Evolutionary conservation across 202 grass and related monocot species (phyloP), one percentile per base, ranked within the genome.

Genomic region (Saccharum hybrid): DNA sequence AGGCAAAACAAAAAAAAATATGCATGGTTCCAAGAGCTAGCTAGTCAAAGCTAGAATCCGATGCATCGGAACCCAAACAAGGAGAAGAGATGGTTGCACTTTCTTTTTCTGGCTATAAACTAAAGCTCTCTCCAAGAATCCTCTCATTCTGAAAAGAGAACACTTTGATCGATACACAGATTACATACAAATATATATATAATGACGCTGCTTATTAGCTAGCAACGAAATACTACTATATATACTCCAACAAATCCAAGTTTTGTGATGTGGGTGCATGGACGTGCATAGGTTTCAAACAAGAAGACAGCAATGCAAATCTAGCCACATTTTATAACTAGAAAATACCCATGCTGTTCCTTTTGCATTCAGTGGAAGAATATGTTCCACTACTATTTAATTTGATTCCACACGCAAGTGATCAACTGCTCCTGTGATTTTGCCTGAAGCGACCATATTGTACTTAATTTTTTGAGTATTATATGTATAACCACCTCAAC

Each of bases 361-460:
- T 79, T 82, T 87, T 79, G 28, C 64, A 30, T 86, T 83, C 69
- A 86, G 84, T 79, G 84, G 88, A 79, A 70, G 88, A 86, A 86
- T 83, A 21, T 86, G 74, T 86, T 83, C 79, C 74, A 31, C 49
- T 68, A 78, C 68, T 61, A 16, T 38, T 41, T 42, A 66, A 81
- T 81, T 42, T 60, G 78, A 71, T 81, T 84, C 62, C 36, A 40
- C 52, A 84, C 37, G 30, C 59, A 77, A 62, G n/a, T 38, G 34
- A 48, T 51, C 45, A 48, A 52, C 78, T 76, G 31, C 64, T 68
- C 33, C 36, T 68, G 49, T 49, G 60, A 67, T 90, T 81, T 82
- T 89, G 34, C 59, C 56, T 45, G 34, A 40, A 62, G 18, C 1
- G 39, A 16, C 76, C 31, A 26, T 19, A 26, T 19, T 67, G 51